A percentile compares a stretch with the other conserved stretches of the same genome.
These are phyloP conservation scores for Russula abietina DNA, from an alignment of 768 basidiomycete genomes.

Conservation along the genomic window DNA sequence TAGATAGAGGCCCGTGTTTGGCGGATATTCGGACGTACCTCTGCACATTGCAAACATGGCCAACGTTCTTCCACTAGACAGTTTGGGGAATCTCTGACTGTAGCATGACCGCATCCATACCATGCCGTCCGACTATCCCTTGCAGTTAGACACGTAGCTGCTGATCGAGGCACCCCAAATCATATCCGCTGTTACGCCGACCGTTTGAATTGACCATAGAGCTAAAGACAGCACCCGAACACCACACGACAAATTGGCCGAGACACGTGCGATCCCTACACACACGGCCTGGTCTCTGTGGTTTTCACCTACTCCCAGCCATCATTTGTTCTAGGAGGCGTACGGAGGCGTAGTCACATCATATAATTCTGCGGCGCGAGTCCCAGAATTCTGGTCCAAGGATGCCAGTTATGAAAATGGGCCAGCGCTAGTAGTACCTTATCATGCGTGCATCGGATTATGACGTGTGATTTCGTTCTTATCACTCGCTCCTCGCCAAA, in stretches of 20 bases:
- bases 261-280: neutral
- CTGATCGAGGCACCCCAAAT: neutral
- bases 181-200: neutral
- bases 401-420: conserved; percentile 10
- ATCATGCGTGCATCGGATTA: neutral
- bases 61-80: neutral
- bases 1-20: neutral
- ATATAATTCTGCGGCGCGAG: neutral
- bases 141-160: neutral
- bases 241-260: neutral
- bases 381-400: neutral
- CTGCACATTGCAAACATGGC: neutral
- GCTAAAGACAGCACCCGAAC: neutral
- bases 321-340: neutral
- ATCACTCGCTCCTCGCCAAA: neutral
- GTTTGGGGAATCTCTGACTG: neutral
- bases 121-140: neutral
- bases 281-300: neutral
- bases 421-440: neutral
- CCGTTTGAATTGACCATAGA: neutral
- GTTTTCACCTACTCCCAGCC: neutral
- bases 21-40: neutral
- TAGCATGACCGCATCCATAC: neutral
- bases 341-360: neutral
- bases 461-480: neutral